phyloP scores from a whole-genome alignment of 2,329 filamentous ascomycete genomes.

The Colletotrichum spaethianum region DNA sequence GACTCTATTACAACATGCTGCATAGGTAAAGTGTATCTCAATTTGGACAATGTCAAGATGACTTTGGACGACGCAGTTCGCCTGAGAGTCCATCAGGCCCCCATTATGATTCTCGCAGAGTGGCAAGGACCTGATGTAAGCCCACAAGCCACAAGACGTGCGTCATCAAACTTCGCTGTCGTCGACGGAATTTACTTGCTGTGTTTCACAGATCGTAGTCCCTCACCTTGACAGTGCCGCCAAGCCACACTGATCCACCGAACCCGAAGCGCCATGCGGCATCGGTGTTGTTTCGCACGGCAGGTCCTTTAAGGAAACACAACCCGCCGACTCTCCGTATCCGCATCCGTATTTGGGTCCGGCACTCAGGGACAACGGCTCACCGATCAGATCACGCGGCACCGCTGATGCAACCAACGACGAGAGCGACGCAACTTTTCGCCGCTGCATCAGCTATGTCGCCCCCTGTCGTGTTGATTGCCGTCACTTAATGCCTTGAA shows the following conservation, averaged over 20 bases:
- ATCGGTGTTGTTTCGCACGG: background rate
- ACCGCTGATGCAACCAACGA: background rate
- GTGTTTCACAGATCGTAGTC: too few relatives aligned
- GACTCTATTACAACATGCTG: too few relatives aligned
- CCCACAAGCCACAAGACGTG: background rate
- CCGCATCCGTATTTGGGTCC: constrained; percentile 34
- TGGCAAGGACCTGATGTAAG: background rate
- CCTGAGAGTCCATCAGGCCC: too few relatives aligned
- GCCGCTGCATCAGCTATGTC: background rate
- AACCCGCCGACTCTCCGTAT: constrained; percentile 20
- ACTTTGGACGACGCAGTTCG: too few relatives aligned
- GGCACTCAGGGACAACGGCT: background rate
- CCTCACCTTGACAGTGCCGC: background rate
- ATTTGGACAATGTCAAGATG: too few relatives aligned
- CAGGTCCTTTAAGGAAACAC: background rate
- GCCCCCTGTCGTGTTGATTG: background rate
- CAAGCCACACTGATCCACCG: background rate
- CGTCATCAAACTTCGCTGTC: background rate
- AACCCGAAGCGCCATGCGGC: background rate
- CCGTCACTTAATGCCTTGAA: background rate
- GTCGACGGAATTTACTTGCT: background rate
- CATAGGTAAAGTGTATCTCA: too few relatives aligned
- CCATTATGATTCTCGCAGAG: too few relatives aligned
- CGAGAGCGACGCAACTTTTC: background rate
- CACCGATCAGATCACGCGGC: background rate